Percentiles rank a stretch among this genome's conserved stretches.
phyloP scores from a whole-genome alignment of 257 asterid species.

The Fraxinus cuspidata region DNA sequence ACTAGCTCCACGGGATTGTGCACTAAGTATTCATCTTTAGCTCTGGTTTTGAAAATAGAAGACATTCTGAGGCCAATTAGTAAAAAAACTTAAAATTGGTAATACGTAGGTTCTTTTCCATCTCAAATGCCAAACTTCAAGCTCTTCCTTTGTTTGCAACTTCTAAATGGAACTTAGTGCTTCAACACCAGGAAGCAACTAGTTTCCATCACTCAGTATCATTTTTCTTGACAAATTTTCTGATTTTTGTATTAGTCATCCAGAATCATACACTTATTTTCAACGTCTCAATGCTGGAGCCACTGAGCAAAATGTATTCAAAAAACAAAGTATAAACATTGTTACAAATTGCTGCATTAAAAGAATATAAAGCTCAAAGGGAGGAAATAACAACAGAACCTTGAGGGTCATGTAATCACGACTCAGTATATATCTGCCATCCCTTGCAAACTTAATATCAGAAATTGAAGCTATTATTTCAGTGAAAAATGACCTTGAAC shows the following conservation, averaged over 20 bases:
- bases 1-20: neutral
- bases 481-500: constrained; percentile 82
- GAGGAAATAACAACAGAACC: constrained; percentile 39
- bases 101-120: neutral
- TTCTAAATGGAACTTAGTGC: constrained; percentile 2
- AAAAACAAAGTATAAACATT: neutral
- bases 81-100: constrained; percentile 10
- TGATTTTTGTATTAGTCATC: neutral
- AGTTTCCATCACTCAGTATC: neutral
- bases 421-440: constrained; percentile 77
- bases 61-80: neutral
- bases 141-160: constrained; percentile 19
- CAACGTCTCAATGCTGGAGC: neutral
- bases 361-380: constrained; percentile 11
- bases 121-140: neutral
- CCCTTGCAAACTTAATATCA: constrained; percentile 79
- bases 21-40: constrained; percentile 8
- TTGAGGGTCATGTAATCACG: constrained; percentile 94
- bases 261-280: neutral
- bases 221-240: constrained; percentile 6
- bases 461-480: constrained; percentile 88
- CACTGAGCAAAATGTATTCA: neutral
- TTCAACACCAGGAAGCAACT: constrained; percentile 8
- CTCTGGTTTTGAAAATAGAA: neutral
- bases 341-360: constrained; percentile 16